Evolutionary conservation across 2,329 filamentous ascomycete species (phyloP).

Genomic region (Diplodia scrobiculata): DNA sequence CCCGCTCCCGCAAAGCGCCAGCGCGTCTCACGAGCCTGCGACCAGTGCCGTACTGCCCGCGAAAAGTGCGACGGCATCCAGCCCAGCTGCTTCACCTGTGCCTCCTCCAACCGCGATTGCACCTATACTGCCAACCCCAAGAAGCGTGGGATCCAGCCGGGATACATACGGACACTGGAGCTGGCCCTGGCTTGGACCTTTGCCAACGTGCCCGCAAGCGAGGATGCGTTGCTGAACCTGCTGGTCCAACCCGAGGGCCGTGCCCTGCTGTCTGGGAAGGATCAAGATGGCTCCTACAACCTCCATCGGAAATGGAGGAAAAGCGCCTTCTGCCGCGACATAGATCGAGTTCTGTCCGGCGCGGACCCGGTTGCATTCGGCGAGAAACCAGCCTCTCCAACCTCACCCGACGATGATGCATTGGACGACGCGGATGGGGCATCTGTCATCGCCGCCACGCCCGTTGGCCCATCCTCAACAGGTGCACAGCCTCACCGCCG

Average conservation of each 20-base stretch:
- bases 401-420: conserved; percentile 28
- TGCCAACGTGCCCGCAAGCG: conserved; percentile 61
- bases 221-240: conserved; percentile 59
- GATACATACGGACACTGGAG: conserved; percentile 75
- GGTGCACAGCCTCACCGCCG: neutral
- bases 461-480: neutral
- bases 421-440: conserved; percentile 21
- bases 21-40: conserved; percentile 68
- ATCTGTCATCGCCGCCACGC: conserved; percentile 9
- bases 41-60: conserved; percentile 66
- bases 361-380: conserved; percentile 33
- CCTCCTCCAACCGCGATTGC: conserved; percentile 64
- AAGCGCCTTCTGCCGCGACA: conserved; percentile 63
- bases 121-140: conserved; percentile 73
- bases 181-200: conserved; percentile 68
- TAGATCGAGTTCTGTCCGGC: conserved; percentile 63
- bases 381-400: conserved; percentile 32
- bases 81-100: conserved; percentile 68
- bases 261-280: conserved; percentile 56
- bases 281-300: conserved; percentile 57
- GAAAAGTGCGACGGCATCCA: conserved; percentile 73
- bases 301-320: conserved; percentile 65
- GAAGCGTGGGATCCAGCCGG: conserved; percentile 77
- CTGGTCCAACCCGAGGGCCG: conserved; percentile 54
- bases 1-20: conserved; percentile 54